Base-by-base conservation (phyloP, 805 yeast genomes). In the Hanseniaspora occidentalis region DNA sequence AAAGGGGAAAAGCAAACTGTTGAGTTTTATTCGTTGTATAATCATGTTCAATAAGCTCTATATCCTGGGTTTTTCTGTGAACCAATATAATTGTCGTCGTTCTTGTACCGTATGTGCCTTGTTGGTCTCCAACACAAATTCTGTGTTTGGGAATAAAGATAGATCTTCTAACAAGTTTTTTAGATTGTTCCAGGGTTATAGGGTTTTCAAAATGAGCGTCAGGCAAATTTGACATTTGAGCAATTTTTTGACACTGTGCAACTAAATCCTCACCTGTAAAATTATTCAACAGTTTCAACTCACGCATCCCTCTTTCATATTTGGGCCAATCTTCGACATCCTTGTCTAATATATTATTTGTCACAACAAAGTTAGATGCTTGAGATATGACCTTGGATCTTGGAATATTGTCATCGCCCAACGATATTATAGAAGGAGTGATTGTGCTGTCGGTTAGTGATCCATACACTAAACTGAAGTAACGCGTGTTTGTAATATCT, bases 401-500 rank as follows among this genome's bases (percentile, higher is more conserved):
- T 11, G 41, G 36, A 4, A 27, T 18, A 3, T 41, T 33, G 13
- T 41, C 41, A 24, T 38, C 36, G 1, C 33, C 41, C 14, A 41
- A 16, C 2, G 44, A 41, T 4, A 41, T n/a, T 7, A 16, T 18
- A 9, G 27, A 13, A 6, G 25, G 26, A 14, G 19, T 16, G 13
- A 33, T 10, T 6, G 20, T 17, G 10, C 11, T 21, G n/a, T 18
- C 8, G 9, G 16, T 5, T n/a, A 19, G 35, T 40, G 56, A 60
- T 6, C 70, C 71, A 48, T 56, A 58, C 43, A 66, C 50, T n/a
- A 66, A 46, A 39, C 57, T 64, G 46, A 66, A 58, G 37, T 48
- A 50, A 2, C 62, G 58, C 10, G 62, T 52, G 4, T 45, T 33
- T 4, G 36, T 21, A 20, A 58, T 14, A 13, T 44, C 37, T 6